These are phyloP conservation scores for Amauroascus niger DNA, from an alignment of 2,329 filamentous ascomycete species.

Conservation along the genomic window DNA sequence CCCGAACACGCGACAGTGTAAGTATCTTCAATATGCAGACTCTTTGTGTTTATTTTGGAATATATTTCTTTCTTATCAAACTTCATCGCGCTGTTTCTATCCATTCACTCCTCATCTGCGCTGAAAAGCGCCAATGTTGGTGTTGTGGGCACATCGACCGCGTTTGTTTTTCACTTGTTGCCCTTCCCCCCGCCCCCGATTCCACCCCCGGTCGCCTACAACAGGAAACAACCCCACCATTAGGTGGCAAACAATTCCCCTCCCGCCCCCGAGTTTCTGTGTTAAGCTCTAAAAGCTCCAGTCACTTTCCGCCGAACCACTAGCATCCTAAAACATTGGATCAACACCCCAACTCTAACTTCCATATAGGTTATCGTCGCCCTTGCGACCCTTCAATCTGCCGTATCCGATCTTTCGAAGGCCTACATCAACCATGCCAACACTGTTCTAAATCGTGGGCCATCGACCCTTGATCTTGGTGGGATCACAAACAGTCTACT, in stretches of 20 bases:
- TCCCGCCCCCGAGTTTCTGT: not conserved
- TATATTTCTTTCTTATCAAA: no score
- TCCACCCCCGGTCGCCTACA: not conserved
- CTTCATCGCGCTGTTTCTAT: no score
- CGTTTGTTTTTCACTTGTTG: not conserved
- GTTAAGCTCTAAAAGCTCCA: not conserved
- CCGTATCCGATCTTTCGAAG: constrained; percentile 67
- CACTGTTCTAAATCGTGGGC: constrained; percentile 60
- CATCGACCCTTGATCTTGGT: constrained; percentile 45
- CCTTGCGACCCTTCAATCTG: constrained; percentile 66
- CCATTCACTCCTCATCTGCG: not conserved
- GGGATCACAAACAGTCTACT: constrained; percentile 38
- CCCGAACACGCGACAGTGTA: constrained; percentile 73
- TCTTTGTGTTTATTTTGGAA: constrained; percentile 11
- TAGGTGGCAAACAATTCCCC: not conserved
- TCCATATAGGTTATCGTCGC: constrained; percentile 59
- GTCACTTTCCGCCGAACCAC: not conserved
- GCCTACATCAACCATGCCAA: constrained; percentile 86
- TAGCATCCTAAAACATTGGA: not conserved
- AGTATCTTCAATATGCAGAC: constrained; percentile 32
- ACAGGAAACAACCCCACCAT: not conserved
- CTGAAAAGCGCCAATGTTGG: not conserved
- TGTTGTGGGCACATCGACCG: not conserved
- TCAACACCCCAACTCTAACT: constrained; percentile 21
- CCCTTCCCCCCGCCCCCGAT: not conserved